Conservation (phyloP, 2,329 filamentous ascomycete genomes). For the Esteya vermicola region DNA sequence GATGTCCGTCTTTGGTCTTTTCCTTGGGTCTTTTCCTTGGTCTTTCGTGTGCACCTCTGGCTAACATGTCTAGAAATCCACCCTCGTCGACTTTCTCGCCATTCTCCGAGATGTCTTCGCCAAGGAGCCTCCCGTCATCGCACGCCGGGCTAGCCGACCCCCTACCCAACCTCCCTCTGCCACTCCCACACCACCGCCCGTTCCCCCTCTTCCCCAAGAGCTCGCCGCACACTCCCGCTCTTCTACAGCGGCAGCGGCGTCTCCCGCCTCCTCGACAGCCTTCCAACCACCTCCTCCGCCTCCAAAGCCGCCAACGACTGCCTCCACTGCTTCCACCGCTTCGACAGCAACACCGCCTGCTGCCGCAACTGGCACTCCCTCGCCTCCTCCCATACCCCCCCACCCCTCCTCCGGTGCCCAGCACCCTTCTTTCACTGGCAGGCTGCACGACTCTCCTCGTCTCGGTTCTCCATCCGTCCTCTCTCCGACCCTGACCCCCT, state of each 20-base stretch:
- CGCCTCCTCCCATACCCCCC: conserved; percentile 6
- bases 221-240: conserved; percentile 22
- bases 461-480: conserved; percentile 11
- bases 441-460: background rate
- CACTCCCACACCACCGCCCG: conserved; percentile 40
- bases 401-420: conserved; percentile 5
- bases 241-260: background rate
- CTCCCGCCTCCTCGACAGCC: conserved; percentile 20
- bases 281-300: conserved; percentile 39
- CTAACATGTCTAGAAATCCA: conserved; percentile 52
- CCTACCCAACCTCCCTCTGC: conserved; percentile 14
- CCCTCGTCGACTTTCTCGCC: conserved; percentile 65
- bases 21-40: background rate
- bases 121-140: conserved; percentile 84
- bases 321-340: conserved; percentile 4
- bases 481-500: background rate
- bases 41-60: background rate
- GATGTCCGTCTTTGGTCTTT: conserved; percentile 49
- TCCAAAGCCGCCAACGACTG: background rate
- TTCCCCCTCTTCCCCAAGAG: conserved; percentile 60
- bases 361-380: background rate
- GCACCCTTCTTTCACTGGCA: background rate
- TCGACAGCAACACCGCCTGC: background rate
- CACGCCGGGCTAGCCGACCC: conserved; percentile 39
- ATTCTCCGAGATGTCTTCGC: conserved; percentile 80